These are phyloP conservation scores for Cladophialophora chaetospira DNA, from an alignment of 2,329 filamentous ascomycete species.

Conservation along the genomic window DNA sequence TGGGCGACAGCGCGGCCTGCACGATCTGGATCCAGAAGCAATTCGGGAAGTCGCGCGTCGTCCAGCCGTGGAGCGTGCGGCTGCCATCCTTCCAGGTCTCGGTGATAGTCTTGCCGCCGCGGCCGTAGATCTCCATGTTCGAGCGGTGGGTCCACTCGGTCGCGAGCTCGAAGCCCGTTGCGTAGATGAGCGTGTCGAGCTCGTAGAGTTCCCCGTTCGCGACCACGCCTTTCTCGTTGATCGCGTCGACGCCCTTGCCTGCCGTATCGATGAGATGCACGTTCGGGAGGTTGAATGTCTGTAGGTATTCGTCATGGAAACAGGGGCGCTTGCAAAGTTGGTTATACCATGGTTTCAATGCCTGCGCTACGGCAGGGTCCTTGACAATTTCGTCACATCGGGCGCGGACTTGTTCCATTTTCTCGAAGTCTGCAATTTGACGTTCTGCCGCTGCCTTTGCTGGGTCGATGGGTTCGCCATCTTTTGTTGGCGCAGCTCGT, in stretches of 20 bases:
- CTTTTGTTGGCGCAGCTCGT: not conserved
- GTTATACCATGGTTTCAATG: conserved; percentile 62
- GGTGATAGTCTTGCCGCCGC: conserved; percentile 30
- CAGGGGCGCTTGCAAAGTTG: conserved; percentile 65
- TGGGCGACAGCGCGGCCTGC: conserved; percentile 27
- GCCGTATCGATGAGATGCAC: conserved; percentile 64
- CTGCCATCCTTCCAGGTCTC: conserved; percentile 33
- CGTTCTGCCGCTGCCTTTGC: conserved; percentile 16
- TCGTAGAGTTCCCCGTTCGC: conserved; percentile 52
- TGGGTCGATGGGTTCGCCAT: conserved; percentile 1
- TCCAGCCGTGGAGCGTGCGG: conserved; percentile 27
- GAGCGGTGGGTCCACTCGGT: conserved; percentile 20
- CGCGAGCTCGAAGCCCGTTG: conserved; percentile 46
- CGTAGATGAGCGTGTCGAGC: conserved; percentile 51
- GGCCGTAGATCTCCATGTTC: conserved; percentile 34
- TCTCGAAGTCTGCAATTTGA: conserved; percentile 27
- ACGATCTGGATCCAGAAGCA: conserved; percentile 27
- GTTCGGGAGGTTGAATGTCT: conserved; percentile 59
- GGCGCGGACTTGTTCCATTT: conserved; percentile 39
- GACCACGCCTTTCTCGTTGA: conserved; percentile 53
- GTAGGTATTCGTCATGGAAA: conserved; percentile 63
- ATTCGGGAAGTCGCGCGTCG: conserved; percentile 25
- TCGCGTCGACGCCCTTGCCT: conserved; percentile 52
- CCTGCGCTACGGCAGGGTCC: conserved; percentile 53
- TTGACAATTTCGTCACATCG: conserved; percentile 56